Base-by-base conservation (phyloP, 768 basidiomycete genomes). In the Mycena amicta region DNA sequence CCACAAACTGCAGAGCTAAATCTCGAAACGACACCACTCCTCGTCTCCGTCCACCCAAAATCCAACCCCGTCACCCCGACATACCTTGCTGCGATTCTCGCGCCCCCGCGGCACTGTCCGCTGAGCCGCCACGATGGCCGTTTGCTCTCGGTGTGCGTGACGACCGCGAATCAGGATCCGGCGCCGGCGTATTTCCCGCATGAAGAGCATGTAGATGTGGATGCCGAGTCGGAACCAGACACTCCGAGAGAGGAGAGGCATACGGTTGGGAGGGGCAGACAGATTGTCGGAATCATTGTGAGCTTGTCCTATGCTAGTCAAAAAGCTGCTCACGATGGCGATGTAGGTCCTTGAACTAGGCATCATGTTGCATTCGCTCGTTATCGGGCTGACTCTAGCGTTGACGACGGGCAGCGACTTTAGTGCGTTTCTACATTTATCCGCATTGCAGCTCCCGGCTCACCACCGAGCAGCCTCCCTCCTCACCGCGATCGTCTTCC, bases 311-410 rank as follows among this genome's bases (percentile, higher is more conserved):
- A 12, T 23, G n/a, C n/a, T n/a, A n/a, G n/a, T n/a, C n/a, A n/a
- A n/a, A n/a, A n/a, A n/a, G n/a, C n/a, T n/a, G n/a, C n/a, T n/a
- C n/a, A n/a, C n/a, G n/a, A n/a, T n/a, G n/a, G n/a, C n/a, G n/a
- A 33, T 20, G 43, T 39, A 92, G 90, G 85, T 91, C 29, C 75
- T 95, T 31, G 89, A 95, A 81, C 67, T 89, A 2, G 85, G 93
- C 46, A 91, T 95, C 65, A 89, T 95, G 90, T 80, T 95, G 50
- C 85, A 94, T 67, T 88, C 92, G 2, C 68, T 93, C 46, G 83
- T 93, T 29, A 90, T 93, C 56, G 92, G 92, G 2, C 69, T 93
- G 22, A 93, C 92, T 3, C 74, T 93, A 20, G 81, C 89, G 1
- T 83, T 93, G 54, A 83, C 88, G 3, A 75, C 80, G 4, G 87